phyloP scores from a whole-genome alignment of 2,329 filamentous ascomycete genomes.

The Paecilomyces niveus region DNA sequence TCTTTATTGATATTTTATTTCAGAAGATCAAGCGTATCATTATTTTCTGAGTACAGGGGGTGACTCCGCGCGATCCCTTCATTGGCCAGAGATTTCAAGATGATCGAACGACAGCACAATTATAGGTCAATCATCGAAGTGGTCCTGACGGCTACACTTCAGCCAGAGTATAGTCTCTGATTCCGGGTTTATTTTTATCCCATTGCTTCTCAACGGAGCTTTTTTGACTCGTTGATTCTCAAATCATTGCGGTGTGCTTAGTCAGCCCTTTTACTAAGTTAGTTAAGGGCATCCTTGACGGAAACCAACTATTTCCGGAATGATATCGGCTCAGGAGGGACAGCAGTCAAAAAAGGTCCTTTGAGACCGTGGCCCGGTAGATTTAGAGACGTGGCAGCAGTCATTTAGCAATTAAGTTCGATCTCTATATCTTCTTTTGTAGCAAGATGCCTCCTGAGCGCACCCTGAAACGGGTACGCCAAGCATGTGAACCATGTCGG shows the following conservation, averaged over 20 bases:
- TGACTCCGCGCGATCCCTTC: too few relatives aligned
- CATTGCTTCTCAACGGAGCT: too few relatives aligned
- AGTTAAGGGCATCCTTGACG: background rate
- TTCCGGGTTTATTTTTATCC: too few relatives aligned
- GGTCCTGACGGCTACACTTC: too few relatives aligned
- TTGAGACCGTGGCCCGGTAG: background rate
- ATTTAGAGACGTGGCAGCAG: background rate
- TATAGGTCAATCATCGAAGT: too few relatives aligned
- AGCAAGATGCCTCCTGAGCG: constrained; percentile 10
- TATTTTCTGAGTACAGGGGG: too few relatives aligned
- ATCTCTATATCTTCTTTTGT: background rate
- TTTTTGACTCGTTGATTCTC: background rate
- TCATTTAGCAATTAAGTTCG: background rate
- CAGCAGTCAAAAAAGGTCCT: background rate
- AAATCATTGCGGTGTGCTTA: background rate
- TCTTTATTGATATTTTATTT: too few relatives aligned
- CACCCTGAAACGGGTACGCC: constrained; percentile 29
- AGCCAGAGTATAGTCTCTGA: too few relatives aligned
- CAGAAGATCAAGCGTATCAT: too few relatives aligned
- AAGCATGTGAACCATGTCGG: constrained; percentile 39
- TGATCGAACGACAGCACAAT: too few relatives aligned
- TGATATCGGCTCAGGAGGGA: background rate
- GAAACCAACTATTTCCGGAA: background rate
- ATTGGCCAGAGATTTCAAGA: too few relatives aligned
- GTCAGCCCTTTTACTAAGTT: background rate